Base-by-base conservation (phyloP, 345 rosid genomes). In the Corchorus capsularis region DNA sequence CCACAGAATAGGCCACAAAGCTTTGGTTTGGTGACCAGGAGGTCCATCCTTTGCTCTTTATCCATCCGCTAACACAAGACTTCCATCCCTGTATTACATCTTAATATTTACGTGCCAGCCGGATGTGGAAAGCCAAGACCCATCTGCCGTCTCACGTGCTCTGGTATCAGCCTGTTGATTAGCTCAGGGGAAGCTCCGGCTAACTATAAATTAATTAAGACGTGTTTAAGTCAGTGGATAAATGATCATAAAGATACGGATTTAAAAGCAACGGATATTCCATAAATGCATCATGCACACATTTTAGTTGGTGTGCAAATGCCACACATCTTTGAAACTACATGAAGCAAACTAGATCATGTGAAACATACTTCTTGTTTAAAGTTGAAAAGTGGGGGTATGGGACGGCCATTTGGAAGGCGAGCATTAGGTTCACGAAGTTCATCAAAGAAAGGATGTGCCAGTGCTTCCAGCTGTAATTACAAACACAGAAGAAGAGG, bases 391-490 rank as follows among this genome's bases (percentile, higher is more conserved):
- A 92, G 85, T 0, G 83, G 86, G 47, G 95, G 97, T 56, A 92
- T 79, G 1, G 91, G 85, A 4, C 90, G 90, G 54, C 92, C 89
- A 80, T 84, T 92, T 68, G 95, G 89, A 71, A 92, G 92, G 70
- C 91, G 93, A 22, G 89, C 88, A 81, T 89, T 89, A 41, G 93
- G 93, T 66, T 88, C 92, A 10, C 95, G 91, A 63, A 92, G 95
- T 82, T 92, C 97, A 74, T 91, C 88, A 80, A 91, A 92, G 86
- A 92, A 92, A 20, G 97, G 87, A 86, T 92, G 97, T 0, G 90
- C 85, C 64, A 89, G 87, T 54, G 95, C 97, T 84, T 93, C 97
- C 5, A 93, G 88, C 97, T 93, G 86, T 71, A 81, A 63, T 45
- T 50, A 55, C 19, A 17, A 73, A 50, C 27, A 79, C 5, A 62